These are phyloP conservation scores for Chondrostereum purpureum DNA, from an alignment of 1,284 basidiomycete genomes.

Conservation along the genomic window DNA sequence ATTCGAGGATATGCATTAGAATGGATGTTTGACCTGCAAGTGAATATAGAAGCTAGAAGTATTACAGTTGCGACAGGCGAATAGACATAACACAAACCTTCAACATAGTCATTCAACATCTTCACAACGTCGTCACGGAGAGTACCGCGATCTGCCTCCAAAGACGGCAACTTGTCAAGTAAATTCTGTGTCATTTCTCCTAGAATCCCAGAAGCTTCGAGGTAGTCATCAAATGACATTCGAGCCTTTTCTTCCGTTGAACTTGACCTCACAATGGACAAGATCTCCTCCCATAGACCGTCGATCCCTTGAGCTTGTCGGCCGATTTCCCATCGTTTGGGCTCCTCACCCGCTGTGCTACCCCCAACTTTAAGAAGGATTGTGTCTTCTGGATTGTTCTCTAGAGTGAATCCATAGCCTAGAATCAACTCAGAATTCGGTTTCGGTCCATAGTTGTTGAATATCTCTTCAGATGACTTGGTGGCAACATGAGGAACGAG, in stretches of 20 bases:
- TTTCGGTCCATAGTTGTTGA: conserved; percentile 86
- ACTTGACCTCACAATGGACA: conserved; percentile 21
- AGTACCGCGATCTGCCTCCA: not conserved
- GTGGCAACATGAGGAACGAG: conserved; percentile 44
- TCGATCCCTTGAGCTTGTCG: conserved; percentile 47
- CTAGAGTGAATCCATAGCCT: conserved; percentile 81
- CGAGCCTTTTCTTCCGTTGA: not conserved
- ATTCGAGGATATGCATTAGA: not conserved
- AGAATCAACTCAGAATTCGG: conserved; percentile 84
- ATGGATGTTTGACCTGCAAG: not conserved
- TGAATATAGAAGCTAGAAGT: too few relatives aligned
- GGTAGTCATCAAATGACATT: not conserved
- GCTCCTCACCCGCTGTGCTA: conserved; percentile 16
- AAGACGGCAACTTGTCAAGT: not conserved
- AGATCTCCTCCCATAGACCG: conserved; percentile 54
- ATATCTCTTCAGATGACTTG: conserved; percentile 52
- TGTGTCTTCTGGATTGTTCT: conserved; percentile 76
- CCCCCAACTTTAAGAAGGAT: conserved; percentile 74
- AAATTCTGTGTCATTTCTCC: not conserved
- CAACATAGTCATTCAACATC: not conserved
- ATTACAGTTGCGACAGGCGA: too few relatives aligned
- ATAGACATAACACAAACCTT: too few relatives aligned
- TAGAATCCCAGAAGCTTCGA: not conserved
- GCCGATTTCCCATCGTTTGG: conserved; percentile 56
- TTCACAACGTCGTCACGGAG: not conserved